Conservation (phyloP, 208 protist species). For the Trypanosoma theileri region DNA sequence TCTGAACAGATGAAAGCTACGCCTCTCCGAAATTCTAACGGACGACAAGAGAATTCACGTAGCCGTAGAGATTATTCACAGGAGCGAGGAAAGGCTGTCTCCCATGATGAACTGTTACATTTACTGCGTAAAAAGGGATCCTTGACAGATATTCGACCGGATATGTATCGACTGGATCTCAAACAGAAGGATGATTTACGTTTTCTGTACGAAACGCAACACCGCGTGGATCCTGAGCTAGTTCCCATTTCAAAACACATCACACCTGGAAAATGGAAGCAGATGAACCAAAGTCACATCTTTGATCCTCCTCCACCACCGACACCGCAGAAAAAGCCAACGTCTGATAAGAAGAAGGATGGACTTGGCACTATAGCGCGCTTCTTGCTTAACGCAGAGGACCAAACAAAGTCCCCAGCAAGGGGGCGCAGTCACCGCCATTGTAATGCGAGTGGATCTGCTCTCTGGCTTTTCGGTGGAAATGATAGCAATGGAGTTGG, state of each 20-base stretch:
- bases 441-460: neutral
- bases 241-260: neutral
- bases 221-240: conserved; percentile 28
- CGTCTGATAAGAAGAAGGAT: conserved; percentile 8
- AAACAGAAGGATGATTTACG: conserved; percentile 15
- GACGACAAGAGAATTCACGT: too few species aligned
- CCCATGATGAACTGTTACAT: conserved; percentile 13
- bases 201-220: conserved; percentile 19
- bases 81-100: neutral
- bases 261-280: neutral
- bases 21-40: neutral
- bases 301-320: conserved; percentile 6
- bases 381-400: conserved; percentile 9
- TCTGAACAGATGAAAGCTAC: too few species aligned
- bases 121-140: conserved; percentile 1
- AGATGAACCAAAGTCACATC: conserved; percentile 17
- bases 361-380: conserved; percentile 22
- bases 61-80: too few species aligned
- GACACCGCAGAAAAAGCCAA: neutral
- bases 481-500: neutral
- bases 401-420: neutral
- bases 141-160: conserved; percentile 13
- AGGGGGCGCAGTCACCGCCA: conserved; percentile 1
- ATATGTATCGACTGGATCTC: conserved; percentile 22
- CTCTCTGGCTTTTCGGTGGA: conserved; percentile 6